phyloP scores from a whole-genome alignment of 768 basidiomycete genomes.

The Xerocomellus amylosporus region DNA sequence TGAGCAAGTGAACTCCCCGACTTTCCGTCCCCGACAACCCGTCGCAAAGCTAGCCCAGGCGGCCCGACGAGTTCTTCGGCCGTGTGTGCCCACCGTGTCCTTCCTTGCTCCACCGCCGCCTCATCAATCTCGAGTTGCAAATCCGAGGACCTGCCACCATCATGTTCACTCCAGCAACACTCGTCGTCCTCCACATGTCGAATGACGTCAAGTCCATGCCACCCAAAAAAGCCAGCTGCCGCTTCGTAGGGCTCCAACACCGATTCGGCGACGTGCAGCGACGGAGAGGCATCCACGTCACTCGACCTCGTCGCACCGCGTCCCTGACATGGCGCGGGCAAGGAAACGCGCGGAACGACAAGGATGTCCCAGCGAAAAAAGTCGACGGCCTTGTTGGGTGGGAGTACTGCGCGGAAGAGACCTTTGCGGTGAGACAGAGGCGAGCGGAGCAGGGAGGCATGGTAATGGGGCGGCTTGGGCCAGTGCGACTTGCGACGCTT shows the following conservation, averaged over 20 bases:
- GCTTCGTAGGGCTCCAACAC: slow-evolving; percentile 27
- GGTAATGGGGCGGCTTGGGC: slow-evolving; percentile 30
- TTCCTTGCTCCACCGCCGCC: slow-evolving; percentile 24
- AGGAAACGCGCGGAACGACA: background rate
- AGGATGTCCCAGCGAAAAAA: slow-evolving; percentile 27
- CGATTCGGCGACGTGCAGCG: slow-evolving; percentile 19
- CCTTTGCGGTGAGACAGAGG: slow-evolving; percentile 26
- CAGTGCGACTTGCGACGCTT: slow-evolving; percentile 15
- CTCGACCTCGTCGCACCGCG: background rate
- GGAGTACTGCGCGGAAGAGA: slow-evolving; percentile 22
- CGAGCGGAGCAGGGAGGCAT: slow-evolving; percentile 26
- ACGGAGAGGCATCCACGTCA: background rate
- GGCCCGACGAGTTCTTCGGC: slow-evolving; percentile 24
- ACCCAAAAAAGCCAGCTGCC: slow-evolving; percentile 29
- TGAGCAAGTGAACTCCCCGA: background rate
- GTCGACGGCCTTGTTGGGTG: slow-evolving; percentile 20
- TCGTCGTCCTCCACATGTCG: background rate
- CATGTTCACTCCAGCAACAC: background rate
- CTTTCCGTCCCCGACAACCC: background rate
- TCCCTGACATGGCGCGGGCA: background rate
- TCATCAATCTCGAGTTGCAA: slow-evolving; percentile 20
- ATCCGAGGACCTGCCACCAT: background rate
- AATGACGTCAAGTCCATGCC: slow-evolving; percentile 19
- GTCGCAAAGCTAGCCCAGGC: slow-evolving; percentile 10
- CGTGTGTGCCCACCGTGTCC: slow-evolving; percentile 16